Base-by-base conservation (phyloP, 2,329 filamentous ascomycete species). In the Calonectria leucothoes region DNA sequence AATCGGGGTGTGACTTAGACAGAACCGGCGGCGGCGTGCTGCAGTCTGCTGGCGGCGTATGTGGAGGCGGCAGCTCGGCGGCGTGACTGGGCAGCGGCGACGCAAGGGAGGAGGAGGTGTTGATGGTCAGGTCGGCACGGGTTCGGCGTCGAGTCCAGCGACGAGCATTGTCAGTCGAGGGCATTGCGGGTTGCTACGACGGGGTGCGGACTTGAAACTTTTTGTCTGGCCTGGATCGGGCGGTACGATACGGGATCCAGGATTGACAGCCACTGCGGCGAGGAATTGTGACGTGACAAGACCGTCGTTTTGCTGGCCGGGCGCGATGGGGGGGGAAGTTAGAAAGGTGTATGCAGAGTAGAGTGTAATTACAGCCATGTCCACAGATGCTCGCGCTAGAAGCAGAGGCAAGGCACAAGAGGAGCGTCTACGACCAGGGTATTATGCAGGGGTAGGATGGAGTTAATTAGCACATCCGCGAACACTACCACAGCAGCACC, bases 221-320 rank as follows among this genome's bases (percentile, higher is more conserved):
- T 78, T 77, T 76, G 71, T 75, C 71, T 74, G 68, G 74, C 72
- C 70, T 73, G 74, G 75, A 77, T 75, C 73, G 74, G 63, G 65
- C 63, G 71, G 42, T 39, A 69, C 64, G 70, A 75, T 66, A 49
- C 64, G 20, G 59, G 76, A 51, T 64, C 77, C 77, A 71, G 71
- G 73, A 76, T 80, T 71, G 74, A 75, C 77, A 80, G 78, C 78
- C 78, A 80, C 78, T 57, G 65, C 74, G 70, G 72, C 57, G 42
- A 75, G 64, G 76, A 78, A 77, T 78, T 78, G 77, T 76, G 78
- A 78, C 77, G 77, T 80, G 78, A 79, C 78, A 78, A 76, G 73
- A 75, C 51, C 66, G 55, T 69, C 59, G 68, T 74, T 70, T 74
- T 61, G 70, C 71, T 74, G 63, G 71, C 70, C 63, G 70, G 55